Percentiles rank a stretch among this genome's conserved stretches.
Evolutionary conservation across 2,329 filamentous ascomycete genomes (phyloP).

Genomic region (Phoma sp.): DNA sequence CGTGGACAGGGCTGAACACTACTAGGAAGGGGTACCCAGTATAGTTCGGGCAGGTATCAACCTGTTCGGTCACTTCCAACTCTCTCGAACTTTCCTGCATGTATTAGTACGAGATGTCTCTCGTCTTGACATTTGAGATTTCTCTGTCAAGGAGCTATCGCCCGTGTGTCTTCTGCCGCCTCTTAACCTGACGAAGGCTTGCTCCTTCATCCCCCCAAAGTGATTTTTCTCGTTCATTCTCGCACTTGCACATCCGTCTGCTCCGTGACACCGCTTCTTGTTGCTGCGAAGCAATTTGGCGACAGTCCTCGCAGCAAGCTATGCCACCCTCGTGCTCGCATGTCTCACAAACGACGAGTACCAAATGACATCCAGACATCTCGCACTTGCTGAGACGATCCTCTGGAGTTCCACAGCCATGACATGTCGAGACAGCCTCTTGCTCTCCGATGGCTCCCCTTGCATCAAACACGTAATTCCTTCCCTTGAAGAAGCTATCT

Average conservation of each 20-base stretch:
- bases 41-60: neutral
- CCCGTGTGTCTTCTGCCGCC: neutral
- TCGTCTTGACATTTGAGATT: neutral
- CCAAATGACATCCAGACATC: conserved; percentile 25
- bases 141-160: neutral
- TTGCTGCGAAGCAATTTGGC: conserved; percentile 1
- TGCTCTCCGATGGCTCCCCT: conserved; percentile 26
- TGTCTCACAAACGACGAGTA: conserved; percentile 25
- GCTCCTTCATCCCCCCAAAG: conserved; percentile 27
- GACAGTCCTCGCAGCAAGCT: conserved; percentile 27
- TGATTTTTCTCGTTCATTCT: conserved; percentile 23
- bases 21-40: conserved; percentile 5
- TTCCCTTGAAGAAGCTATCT: conserved; percentile 32
- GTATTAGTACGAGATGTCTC: too few species aligned
- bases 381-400: conserved; percentile 27
- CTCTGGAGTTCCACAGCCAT: conserved; percentile 21
- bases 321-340: conserved; percentile 20
- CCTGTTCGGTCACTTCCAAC: too few species aligned
- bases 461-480: conserved; percentile 35
- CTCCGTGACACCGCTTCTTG: neutral
- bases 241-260: conserved; percentile 27
- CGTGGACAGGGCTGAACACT: conserved; percentile 14
- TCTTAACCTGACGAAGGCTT: conserved; percentile 1
- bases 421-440: conserved; percentile 24
- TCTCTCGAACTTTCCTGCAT: too few species aligned